These are phyloP conservation scores for Solanum peruvianum DNA, from an alignment of 257 asterid species.

Conservation along the genomic window DNA sequence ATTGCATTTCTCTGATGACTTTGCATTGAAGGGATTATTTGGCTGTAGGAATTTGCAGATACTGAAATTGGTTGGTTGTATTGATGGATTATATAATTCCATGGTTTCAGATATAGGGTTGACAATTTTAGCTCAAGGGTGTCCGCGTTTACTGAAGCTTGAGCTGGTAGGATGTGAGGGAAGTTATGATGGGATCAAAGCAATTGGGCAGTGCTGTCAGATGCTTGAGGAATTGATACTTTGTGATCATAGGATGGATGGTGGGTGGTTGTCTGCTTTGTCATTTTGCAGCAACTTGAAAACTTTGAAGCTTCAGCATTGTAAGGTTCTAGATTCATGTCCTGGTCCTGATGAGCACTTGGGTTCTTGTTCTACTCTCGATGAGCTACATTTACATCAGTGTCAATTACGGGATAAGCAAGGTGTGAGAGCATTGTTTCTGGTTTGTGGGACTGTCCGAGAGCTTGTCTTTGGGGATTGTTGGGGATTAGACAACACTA, in stretches of 20 bases:
- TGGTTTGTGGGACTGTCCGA: slow-evolving; percentile 41
- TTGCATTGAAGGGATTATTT: slow-evolving; percentile 46
- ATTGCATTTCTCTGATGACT: slow-evolving; percentile 52
- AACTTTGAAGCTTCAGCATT: slow-evolving; percentile 62
- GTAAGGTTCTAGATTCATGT: slow-evolving; percentile 48
- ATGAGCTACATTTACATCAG: slow-evolving; percentile 68
- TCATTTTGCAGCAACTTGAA: slow-evolving; percentile 71
- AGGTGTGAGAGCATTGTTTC: slow-evolving; percentile 52
- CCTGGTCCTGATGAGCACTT: slow-evolving; percentile 80
- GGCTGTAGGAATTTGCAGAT: slow-evolving; percentile 73
- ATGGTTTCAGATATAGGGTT: slow-evolving; percentile 78
- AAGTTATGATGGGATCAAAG: slow-evolving; percentile 87
- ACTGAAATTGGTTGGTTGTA: slow-evolving; percentile 53
- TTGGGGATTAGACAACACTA: slow-evolving; percentile 70
- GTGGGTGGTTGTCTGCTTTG: slow-evolving; percentile 87
- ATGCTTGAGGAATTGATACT: slow-evolving; percentile 76
- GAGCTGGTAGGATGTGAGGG: slow-evolving; percentile 91
- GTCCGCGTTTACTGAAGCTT: slow-evolving; percentile 67
- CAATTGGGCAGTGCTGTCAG: slow-evolving; percentile 77
- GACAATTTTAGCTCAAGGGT: slow-evolving; percentile 87
- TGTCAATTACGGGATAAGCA: slow-evolving; percentile 57
- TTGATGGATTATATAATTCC: slow-evolving; percentile 54
- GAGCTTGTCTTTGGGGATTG: slow-evolving; percentile 57
- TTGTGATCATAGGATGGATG: slow-evolving; percentile 79
- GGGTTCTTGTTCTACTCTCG: slow-evolving; percentile 65